phyloP scores from a whole-genome alignment of 1,284 basidiomycete species.

The Boletus nobilissimus region DNA sequence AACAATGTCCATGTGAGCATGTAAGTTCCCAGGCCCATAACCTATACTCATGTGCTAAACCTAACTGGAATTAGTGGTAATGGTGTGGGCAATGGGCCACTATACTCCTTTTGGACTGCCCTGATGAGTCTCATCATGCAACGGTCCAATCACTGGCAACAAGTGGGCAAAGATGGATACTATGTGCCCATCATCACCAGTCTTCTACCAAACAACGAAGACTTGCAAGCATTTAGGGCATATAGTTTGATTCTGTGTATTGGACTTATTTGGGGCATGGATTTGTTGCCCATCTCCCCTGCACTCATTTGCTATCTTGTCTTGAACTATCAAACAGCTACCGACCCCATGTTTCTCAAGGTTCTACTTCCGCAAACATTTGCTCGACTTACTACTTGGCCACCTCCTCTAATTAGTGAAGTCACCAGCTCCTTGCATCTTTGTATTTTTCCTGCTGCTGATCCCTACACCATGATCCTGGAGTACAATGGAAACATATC shows the following conservation, averaged over 20 bases:
- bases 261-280: not conserved
- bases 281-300: not conserved
- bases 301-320: not conserved
- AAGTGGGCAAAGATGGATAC: too few relatives aligned
- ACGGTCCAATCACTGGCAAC: too few relatives aligned
- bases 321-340: not conserved
- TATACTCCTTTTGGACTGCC: too few relatives aligned
- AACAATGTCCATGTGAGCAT: too few relatives aligned
- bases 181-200: not conserved
- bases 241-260: not conserved
- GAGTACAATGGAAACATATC: not conserved
- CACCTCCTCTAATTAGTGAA: not conserved
- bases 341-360: not conserved
- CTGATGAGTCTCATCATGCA: too few relatives aligned
- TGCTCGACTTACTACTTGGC: not conserved
- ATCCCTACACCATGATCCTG: not conserved
- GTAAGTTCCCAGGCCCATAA: too few relatives aligned
- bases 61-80: too few relatives aligned
- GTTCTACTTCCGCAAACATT: not conserved
- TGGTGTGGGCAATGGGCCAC: too few relatives aligned
- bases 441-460: not conserved
- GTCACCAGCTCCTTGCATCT: not conserved
- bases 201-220: not conserved
- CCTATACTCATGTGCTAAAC: too few relatives aligned
- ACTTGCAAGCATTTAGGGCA: not conserved